Percentiles rank a stretch among this genome's conserved stretches.
Evolutionary conservation across 1,284 basidiomycete species (phyloP).

Genomic region (Erythrobasidium hasegawianum): DNA sequence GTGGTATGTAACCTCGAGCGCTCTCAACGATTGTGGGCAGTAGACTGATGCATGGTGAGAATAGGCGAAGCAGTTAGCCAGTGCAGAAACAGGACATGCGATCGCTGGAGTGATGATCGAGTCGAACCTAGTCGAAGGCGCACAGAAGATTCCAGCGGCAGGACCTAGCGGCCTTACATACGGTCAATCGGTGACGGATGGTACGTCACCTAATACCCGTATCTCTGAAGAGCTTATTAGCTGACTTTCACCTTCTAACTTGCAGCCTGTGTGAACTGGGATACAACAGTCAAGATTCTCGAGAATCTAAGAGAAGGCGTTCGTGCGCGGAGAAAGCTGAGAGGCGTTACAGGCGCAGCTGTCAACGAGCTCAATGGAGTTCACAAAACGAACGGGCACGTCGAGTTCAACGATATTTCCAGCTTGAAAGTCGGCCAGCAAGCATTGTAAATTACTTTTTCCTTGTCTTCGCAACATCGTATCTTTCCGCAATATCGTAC

Average conservation of each 20-base stretch:
- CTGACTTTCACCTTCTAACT: neutral
- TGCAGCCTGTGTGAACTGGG: conserved; percentile 80
- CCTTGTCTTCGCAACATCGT: neutral
- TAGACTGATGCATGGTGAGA: conserved; percentile 2
- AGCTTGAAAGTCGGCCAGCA: conserved; percentile 19
- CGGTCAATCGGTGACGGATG: conserved; percentile 81
- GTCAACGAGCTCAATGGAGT: conserved; percentile 3
- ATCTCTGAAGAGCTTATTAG: conserved; percentile 19
- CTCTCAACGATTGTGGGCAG: neutral
- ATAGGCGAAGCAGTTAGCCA: conserved; percentile 59
- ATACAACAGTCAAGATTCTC: conserved; percentile 72
- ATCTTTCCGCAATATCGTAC: neutral
- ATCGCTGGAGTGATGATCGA: conserved; percentile 99
- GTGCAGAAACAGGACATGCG: conserved; percentile 66
- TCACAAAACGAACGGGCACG: neutral
- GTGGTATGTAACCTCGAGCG: conserved; percentile 44
- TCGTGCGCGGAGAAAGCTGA: conserved; percentile 60
- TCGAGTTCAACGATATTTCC: conserved; percentile 36
- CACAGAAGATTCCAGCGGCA: conserved; percentile 75
- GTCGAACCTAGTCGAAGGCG: conserved; percentile 82
- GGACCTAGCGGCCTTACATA: conserved; percentile 76
- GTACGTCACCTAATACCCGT: too few species aligned
- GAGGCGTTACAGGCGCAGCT: conserved; percentile 7
- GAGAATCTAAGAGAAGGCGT: conserved; percentile 78
- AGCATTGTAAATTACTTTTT: conserved; percentile 1